Conservation (phyloP, 2,329 filamentous ascomycete genomes). For the Botrytis hyacinthi region DNA sequence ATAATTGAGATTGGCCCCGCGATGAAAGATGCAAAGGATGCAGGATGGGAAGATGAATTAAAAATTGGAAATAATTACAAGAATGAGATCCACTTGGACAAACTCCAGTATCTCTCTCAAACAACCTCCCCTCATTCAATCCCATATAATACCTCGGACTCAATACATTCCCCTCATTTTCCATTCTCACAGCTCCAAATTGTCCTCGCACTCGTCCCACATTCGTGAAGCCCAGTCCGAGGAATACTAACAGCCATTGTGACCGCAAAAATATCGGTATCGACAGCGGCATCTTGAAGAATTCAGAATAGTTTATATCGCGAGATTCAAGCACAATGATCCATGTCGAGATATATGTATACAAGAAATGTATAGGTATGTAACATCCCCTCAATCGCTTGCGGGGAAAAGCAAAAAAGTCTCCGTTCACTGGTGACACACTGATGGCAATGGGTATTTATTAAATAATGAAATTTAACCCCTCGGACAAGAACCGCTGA, state of each 20-base stretch:
- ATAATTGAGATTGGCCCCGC: not conserved
- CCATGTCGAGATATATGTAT: not conserved
- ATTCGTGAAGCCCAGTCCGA: not conserved
- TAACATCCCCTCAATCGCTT: not conserved
- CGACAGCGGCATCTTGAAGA: not conserved
- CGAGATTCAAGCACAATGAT: not conserved
- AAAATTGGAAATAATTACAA: constrained; percentile 28
- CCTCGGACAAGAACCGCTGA: too few species aligned
- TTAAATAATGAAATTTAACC: too few species aligned
- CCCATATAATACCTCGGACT: constrained; percentile 33
- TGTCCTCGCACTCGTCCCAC: not conserved
- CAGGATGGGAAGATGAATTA: not conserved
- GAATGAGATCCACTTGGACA: constrained; percentile 31
- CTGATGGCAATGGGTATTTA: not conserved
- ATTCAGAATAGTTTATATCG: not conserved
- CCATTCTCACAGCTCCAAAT: constrained; percentile 11
- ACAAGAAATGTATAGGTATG: not conserved
- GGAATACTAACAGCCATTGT: not conserved
- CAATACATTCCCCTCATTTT: constrained; percentile 20
- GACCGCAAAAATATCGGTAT: not conserved
- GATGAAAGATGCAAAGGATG: not conserved
- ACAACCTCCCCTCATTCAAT: constrained; percentile 21
- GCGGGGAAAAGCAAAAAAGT: not conserved
- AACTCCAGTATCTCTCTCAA: constrained; percentile 24
- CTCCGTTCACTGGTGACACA: not conserved